Conservation (phyloP, 768 basidiomycete genomes). For the Rubroboletus pulcherrimus region DNA sequence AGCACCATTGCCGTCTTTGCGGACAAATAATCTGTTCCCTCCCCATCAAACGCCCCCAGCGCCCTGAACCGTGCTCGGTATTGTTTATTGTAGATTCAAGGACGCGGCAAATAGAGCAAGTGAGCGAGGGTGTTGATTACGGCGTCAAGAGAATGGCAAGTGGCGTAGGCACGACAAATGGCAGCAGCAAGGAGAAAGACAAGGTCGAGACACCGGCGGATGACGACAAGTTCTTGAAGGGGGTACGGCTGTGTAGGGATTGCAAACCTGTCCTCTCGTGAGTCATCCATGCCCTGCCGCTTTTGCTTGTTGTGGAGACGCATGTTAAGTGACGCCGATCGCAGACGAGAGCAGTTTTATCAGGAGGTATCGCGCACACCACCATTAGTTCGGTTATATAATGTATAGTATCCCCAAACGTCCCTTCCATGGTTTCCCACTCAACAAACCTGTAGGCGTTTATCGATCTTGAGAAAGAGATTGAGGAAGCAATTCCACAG, state of each 20-base stretch:
- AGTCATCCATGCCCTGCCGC: conserved; percentile 32
- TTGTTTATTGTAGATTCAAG: conserved; percentile 84
- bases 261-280: conserved; percentile 81
- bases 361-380: conserved; percentile 60
- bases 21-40: conserved; percentile 90
- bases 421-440: background rate
- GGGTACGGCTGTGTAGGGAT: conserved; percentile 80
- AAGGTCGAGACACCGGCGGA: conserved; percentile 44
- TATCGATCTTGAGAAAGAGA: conserved; percentile 75
- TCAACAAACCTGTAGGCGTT: conserved; percentile 47
- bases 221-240: conserved; percentile 83
- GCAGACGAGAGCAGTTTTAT: conserved; percentile 75
- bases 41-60: conserved; percentile 68
- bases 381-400: conserved; percentile 65
- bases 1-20: conserved; percentile 95
- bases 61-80: conserved; percentile 67
- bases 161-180: background rate
- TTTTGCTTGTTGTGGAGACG: background rate
- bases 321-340: background rate
- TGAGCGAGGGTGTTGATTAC: conserved; percentile 78
- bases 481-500: conserved; percentile 81
- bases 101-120: conserved; percentile 77
- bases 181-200: conserved; percentile 32
- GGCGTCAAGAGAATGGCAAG: conserved; percentile 57
- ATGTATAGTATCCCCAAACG: conserved; percentile 39